Conservation (phyloP, 2,329 filamentous ascomycete species). For the Leptographium lundbergii region DNA sequence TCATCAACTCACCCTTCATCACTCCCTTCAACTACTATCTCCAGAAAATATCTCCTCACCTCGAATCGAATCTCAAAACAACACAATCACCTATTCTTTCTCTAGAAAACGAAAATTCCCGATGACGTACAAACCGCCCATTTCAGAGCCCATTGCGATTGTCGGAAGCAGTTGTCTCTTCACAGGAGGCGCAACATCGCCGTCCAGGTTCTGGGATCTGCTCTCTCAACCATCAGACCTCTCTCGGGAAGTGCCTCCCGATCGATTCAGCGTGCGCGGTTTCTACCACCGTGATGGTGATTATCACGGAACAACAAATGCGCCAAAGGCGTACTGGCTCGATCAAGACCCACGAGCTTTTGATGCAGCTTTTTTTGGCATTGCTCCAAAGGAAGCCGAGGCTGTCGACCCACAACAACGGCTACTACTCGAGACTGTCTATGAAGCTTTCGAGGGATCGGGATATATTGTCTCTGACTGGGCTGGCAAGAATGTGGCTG, state of each 20-base stretch:
- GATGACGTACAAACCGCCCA: neutral
- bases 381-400: constrained; percentile 24
- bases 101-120: neutral
- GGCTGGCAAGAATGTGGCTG: constrained; percentile 23
- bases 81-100: no score
- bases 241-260: constrained; percentile 13
- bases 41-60: no score
- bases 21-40: no score
- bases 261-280: constrained; percentile 17
- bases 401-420: constrained; percentile 24
- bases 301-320: constrained; percentile 21
- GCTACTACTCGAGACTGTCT: constrained; percentile 23
- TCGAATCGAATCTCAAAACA: no score
- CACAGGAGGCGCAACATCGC: constrained; percentile 17
- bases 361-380: constrained; percentile 26
- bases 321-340: constrained; percentile 20
- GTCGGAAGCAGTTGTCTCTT: constrained; percentile 21
- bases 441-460: constrained; percentile 24
- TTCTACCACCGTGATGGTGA: constrained; percentile 21
- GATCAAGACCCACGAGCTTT: constrained; percentile 19
- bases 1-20: no score
- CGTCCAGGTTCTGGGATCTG: constrained; percentile 20
- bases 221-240: constrained; percentile 17
- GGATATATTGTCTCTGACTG: constrained; percentile 20
- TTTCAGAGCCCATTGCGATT: constrained; percentile 17